These are phyloP conservation scores for Amauroascus verrucosus DNA, from an alignment of 2,329 filamentous ascomycete genomes.

Conservation along the genomic window DNA sequence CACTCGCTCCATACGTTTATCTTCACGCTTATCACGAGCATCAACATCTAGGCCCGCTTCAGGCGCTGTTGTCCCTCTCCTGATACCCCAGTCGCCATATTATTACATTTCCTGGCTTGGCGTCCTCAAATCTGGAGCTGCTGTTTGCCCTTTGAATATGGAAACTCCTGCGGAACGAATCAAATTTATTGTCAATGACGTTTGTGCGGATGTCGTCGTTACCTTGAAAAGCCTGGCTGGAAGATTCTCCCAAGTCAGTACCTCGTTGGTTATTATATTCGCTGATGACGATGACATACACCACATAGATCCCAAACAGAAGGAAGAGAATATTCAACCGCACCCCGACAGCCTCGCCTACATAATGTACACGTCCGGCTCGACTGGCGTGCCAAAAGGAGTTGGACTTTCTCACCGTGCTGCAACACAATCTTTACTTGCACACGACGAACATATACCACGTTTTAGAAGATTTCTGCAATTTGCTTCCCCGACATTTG, in stretches of 20 bases:
- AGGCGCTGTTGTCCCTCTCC: conserved; percentile 55
- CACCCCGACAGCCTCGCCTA: conserved; percentile 52
- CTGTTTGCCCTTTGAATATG: conserved; percentile 73
- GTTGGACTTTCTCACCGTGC: conserved; percentile 72
- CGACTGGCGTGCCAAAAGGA: conserved; percentile 80
- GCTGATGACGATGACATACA: conserved; percentile 32
- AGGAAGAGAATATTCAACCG: neutral
- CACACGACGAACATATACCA: conserved; percentile 70
- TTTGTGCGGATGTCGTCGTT: conserved; percentile 58
- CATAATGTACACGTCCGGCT: conserved; percentile 88
- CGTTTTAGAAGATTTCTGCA: conserved; percentile 71
- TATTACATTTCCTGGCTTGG: conserved; percentile 71
- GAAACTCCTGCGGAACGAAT: conserved; percentile 69
- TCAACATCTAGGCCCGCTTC: conserved; percentile 19
- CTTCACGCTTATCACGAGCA: conserved; percentile 38
- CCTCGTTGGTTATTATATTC: conserved; percentile 26
- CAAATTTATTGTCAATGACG: conserved; percentile 69
- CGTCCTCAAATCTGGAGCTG: conserved; percentile 68
- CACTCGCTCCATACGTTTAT: conserved; percentile 45
- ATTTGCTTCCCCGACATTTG: conserved; percentile 85
- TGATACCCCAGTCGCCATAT: conserved; percentile 64
- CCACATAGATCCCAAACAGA: neutral
- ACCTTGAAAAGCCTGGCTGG: conserved; percentile 39
- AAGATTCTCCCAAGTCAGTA: conserved; percentile 19
- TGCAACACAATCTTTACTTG: conserved; percentile 69